A percentile compares a stretch with the other conserved stretches of the same genome.
phyloP scores from a whole-genome alignment of 1,139 yeast genomes.

The Candida tropicalis region DNA sequence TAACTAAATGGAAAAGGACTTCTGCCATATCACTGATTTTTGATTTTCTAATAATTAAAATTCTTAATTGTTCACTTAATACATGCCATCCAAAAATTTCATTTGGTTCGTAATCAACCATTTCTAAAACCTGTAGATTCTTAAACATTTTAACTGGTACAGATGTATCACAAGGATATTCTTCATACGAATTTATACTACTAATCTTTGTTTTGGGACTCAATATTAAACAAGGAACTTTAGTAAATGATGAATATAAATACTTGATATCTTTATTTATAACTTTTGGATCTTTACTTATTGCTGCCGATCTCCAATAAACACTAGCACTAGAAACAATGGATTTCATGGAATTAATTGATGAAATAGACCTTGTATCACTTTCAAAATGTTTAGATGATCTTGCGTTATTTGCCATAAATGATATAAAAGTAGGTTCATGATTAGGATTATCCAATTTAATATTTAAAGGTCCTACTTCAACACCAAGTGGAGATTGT shows the following conservation, averaged over 20 bases:
- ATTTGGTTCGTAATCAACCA: slow-evolving; percentile 62
- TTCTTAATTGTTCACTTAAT: slow-evolving; percentile 56
- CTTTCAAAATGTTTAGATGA: slow-evolving; percentile 50
- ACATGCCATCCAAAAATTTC: slow-evolving; percentile 68
- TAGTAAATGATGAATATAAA: slow-evolving; percentile 65
- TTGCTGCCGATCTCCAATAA: slow-evolving; percentile 44
- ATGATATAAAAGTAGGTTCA: slow-evolving; percentile 56
- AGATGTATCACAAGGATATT: slow-evolving; percentile 71
- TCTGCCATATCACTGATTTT: slow-evolving; percentile 56
- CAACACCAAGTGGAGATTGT: slow-evolving; percentile 51
- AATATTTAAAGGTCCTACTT: slow-evolving; percentile 65
- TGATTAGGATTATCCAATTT: slow-evolving; percentile 60
- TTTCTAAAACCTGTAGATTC: slow-evolving; percentile 62
- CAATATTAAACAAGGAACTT: slow-evolving; percentile 62
- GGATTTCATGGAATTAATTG: slow-evolving; percentile 64
- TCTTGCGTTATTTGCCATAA: slow-evolving; percentile 52
- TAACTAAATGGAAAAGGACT: slow-evolving; percentile 49
- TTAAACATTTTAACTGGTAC: slow-evolving; percentile 64
- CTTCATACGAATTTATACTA: slow-evolving; percentile 63
- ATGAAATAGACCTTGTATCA: slow-evolving; percentile 62
- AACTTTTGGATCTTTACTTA: slow-evolving; percentile 45
- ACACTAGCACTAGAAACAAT: slow-evolving; percentile 49
- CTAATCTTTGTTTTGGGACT: slow-evolving; percentile 61
- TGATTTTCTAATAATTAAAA: slow-evolving; percentile 54
- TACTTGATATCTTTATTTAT: slow-evolving; percentile 55